Evolutionary conservation across 768 basidiomycete species (phyloP), one percentile per base, ranked within the genome.

Genomic region (Mrakia blollopis): DNA sequence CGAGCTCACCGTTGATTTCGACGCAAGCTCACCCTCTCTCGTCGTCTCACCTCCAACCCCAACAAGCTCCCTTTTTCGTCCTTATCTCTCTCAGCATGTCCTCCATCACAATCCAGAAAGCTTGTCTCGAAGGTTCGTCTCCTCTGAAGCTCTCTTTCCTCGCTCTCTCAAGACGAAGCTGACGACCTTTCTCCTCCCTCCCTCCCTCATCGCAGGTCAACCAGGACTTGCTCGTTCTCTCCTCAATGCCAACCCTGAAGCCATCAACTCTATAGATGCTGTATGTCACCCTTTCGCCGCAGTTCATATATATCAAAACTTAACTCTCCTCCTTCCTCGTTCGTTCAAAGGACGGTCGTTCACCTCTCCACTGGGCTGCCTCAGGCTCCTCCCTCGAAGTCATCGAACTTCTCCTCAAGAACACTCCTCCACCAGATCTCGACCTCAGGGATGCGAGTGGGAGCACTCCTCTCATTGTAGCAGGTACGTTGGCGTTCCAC

Each of bases 361-460:
- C 84, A 47, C 81, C 84, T 8, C 79, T 84, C 25, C 84, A 84
- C 73, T 84, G 84, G 84, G 83, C 83, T 9, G 81, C 82, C 23
- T 81, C 82, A 35, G 80, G 80, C 1, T 72, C 79, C 2, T 80
- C 80, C 44, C 74, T 83, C 16, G 78, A 79, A 39, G 80, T 83
- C 62, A 60, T 80, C 0, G 83, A 84, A 72, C 76, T 81, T 4
- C 65, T 84, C 5, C 74, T 84, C 23, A 70, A 82, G 32, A 75
- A 74, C 50, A 69, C 54, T 7, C 77, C 77, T 77, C 61, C 78
- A 41, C 81, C 83, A 10, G 80, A 84, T n/a, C 72, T 84, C 8
- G 82, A 84, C 61, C 77, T 75, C 1, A 75, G 76, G 69, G 84
- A 84, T 77, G 62, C 72, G 6, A 80, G 81, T 73, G 84, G 84